Conservation (phyloP, 1,284 basidiomycete species). For the Phellinidium pouzarii region DNA sequence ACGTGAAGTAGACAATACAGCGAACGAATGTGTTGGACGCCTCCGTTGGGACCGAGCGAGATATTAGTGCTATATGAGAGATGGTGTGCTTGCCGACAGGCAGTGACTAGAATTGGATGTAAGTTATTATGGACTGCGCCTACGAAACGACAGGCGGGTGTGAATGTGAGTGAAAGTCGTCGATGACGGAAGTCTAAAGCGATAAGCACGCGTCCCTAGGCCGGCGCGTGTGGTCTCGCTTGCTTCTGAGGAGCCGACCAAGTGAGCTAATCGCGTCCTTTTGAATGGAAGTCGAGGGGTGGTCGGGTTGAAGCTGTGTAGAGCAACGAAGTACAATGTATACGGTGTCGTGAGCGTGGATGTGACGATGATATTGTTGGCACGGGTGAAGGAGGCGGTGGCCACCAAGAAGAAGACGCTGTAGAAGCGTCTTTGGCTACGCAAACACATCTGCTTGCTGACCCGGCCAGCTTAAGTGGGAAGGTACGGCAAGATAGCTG, state of each 20-base stretch:
- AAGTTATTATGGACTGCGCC: neutral
- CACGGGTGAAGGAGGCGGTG: slow-evolving; percentile 1
- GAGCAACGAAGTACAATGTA: slow-evolving; percentile 13
- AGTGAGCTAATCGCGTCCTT: slow-evolving; percentile 15
- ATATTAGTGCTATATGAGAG: neutral
- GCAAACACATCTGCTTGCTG: slow-evolving; percentile 7
- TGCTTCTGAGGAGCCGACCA: slow-evolving; percentile 9
- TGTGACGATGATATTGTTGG: slow-evolving; percentile 13
- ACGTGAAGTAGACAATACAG: neutral
- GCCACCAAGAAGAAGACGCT: neutral
- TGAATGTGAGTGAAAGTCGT: neutral
- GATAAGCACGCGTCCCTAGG: slow-evolving; percentile 1
- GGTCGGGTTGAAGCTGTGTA: slow-evolving; percentile 14
- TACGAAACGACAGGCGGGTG: neutral
- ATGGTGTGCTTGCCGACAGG: neutral
- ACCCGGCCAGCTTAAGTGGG: slow-evolving; percentile 6
- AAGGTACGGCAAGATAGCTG: slow-evolving; percentile 9
- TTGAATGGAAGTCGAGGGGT: slow-evolving; percentile 7
- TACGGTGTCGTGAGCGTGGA: slow-evolving; percentile 6
- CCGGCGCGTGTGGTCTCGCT: neutral
- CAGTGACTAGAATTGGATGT: neutral
- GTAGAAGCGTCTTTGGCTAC: neutral
- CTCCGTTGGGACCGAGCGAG: neutral
- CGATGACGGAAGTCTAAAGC: slow-evolving; percentile 3
- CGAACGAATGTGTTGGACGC: neutral